Base-by-base conservation (phyloP, 164 flowering plant genomes). In the Stephania cephalantha region DNA sequence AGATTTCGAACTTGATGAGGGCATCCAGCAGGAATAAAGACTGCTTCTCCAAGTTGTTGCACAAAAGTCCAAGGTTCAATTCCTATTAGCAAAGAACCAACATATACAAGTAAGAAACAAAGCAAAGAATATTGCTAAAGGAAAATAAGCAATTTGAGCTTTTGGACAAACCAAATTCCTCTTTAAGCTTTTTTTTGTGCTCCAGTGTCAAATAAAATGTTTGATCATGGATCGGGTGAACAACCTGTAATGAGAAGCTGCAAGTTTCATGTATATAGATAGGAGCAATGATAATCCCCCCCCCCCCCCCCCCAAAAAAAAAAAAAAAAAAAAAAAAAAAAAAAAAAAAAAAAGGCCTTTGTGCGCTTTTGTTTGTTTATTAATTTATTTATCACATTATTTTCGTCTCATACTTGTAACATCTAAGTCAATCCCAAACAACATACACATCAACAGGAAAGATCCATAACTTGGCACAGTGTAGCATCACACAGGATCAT, bases 51-150 rank as follows among this genome's bases (percentile, higher is more conserved):
- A 69, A 84, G 85, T 69, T 79, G 80, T 76, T 87, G 89, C 12
- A 82, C 79, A 77, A 87, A 87, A 17, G 89, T 84, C 89, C 88
- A 85, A 35, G 89, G 88, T 70, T 87, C 88, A 81, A 87, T 83
- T 66, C 87, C 89, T 85, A 29, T 70, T 78, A 12, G 18, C 15
- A 58, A 18, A 58, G 17, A 58, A 15, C 64, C 64, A 15, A 15
- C 5, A n/a, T n/a, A 58, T 58, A 15, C 64, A 58, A 58, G 64
- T 58, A 58, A 58, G 64, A 58, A 58, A n/a, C 64, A 15, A 15
- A 6, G 18, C 64, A 58, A 58, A 15, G 64, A 58, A 58, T 35
- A 35, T 35, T 35, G 42, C 42, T 35, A 58, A 17, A 58, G 64
- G 6, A n/a, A 58, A 58, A 15, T 15, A 58, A 18, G 64, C 64